These are phyloP conservation scores for Olyra latifolia DNA, from an alignment of 176 grass and related monocot genomes.

Conservation along the genomic window DNA sequence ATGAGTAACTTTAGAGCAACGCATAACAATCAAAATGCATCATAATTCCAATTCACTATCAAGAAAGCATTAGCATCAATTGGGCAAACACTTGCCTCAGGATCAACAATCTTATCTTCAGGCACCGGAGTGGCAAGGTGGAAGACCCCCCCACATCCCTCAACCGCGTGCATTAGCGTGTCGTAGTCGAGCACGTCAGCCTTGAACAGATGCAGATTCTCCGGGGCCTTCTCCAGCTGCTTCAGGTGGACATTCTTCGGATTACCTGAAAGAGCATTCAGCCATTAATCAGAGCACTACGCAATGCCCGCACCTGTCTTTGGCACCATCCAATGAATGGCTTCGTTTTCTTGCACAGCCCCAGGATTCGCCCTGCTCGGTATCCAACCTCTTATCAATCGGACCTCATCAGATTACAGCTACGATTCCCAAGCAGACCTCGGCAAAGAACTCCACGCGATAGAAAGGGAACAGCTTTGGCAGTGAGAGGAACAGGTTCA, in stretches of 20 bases:
- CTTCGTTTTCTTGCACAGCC: neutral
- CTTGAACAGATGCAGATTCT: constrained; percentile 65
- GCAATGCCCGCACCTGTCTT: neutral
- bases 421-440: neutral
- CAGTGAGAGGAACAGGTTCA: neutral
- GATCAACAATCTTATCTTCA: constrained; percentile 46
- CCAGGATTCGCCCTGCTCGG: neutral
- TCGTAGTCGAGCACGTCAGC: constrained; percentile 59
- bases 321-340: neutral
- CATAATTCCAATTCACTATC: neutral
- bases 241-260: constrained; percentile 55
- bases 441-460: neutral
- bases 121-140: constrained; percentile 64
- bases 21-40: neutral
- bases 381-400: neutral
- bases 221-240: constrained; percentile 41
- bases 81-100: constrained; percentile 36
- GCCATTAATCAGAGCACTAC: neutral
- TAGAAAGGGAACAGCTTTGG: neutral
- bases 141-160: constrained; percentile 60
- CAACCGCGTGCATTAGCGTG: constrained; percentile 34
- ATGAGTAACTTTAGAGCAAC: neutral
- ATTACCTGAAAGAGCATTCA: constrained; percentile 37
- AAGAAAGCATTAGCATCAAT: neutral
- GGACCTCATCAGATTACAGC: neutral